A percentile compares a stretch with the other conserved stretches of the same genome.
Evolutionary conservation across 352 stramenopile species (phyloP).

Genomic region (Pythium insidiosum): DNA sequence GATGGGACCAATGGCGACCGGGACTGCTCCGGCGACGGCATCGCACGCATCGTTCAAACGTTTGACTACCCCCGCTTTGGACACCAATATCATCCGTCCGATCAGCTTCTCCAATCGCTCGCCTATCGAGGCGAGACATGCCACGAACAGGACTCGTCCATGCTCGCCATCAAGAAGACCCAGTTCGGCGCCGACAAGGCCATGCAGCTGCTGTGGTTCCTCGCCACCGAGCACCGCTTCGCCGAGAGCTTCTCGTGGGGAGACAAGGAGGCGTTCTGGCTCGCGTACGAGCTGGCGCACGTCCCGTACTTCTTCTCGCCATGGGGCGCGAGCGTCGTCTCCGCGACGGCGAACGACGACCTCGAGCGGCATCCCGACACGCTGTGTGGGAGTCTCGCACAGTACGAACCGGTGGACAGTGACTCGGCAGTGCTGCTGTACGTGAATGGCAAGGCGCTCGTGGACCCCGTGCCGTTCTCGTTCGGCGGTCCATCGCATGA

Average conservation of each 20-base stretch:
- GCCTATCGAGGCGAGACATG: conserved; percentile 26
- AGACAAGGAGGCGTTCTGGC: conserved; percentile 32
- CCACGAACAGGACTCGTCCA: conserved; percentile 54
- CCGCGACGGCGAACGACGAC: conserved; percentile 13
- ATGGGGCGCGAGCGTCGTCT: conserved; percentile 17
- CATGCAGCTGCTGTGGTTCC: conserved; percentile 22
- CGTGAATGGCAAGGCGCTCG: conserved; percentile 30
- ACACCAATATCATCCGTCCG: conserved; percentile 20
- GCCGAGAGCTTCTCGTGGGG: conserved; percentile 31
- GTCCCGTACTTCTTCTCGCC: conserved; percentile 47
- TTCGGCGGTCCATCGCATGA: conserved; percentile 18
- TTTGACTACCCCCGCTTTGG: conserved; percentile 41
- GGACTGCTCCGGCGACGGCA: conserved; percentile 14
- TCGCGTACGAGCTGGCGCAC: conserved; percentile 41
- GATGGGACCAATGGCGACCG: conserved; percentile 27
- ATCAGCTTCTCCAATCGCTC: conserved; percentile 27
- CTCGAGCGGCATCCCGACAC: conserved; percentile 14
- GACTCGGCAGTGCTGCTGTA: conserved; percentile 23
- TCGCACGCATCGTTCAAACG: conserved; percentile 26
- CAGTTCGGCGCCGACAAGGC: conserved; percentile 7
- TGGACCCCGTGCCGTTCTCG: conserved; percentile 30
- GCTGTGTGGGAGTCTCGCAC: conserved; percentile 21
- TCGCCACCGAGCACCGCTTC: conserved; percentile 36
- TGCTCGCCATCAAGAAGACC: conserved; percentile 25
- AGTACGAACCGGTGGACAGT: conserved; percentile 9